Base-by-base conservation (phyloP, 371 early-diverging fungal genomes). In the Mucor piriformis region DNA sequence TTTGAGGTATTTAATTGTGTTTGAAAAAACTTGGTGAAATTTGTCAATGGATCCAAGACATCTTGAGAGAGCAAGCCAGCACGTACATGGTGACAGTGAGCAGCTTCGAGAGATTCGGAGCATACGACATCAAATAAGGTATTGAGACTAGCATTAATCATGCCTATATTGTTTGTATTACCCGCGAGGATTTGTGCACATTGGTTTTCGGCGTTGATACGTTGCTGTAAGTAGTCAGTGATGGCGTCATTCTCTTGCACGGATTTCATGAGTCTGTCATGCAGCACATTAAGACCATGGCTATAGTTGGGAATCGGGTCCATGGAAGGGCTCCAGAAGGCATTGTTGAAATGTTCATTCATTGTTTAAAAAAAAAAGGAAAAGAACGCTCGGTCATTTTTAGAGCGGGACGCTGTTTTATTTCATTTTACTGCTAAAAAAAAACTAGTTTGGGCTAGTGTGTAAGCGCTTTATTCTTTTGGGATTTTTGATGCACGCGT, bases 311-410 rank as follows among this genome's bases (percentile, higher is more conserved):
- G 59, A 20, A 59, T 35, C 0, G 37, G 25, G 1, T 57, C 57
- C 1, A 35, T 27, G 25, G 16, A 27, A 4, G 63, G 47, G n/a
- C 51, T 27, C 63, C 63, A 63, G 15, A 63, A 63, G 4, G 63
- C 35, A 21, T 37, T 15, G 2, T 29, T 34, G 8, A 57, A 63
- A 6, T 34, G 37, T n/a, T 55, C 55, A 13, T 27, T 46, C 35
- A 24, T 55, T 20, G 25, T 20, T 18, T 24, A 23, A 7, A 29
- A 37, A 11, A n/a, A 34, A 3, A 16, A 49, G 29, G 33, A 32
- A 42, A 34, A 42, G n/a, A 29, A 23, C 24, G 42, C n/a, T n/a
- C n/a, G n/a, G n/a, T n/a, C n/a, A n/a, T n/a, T n/a, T n/a, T n/a
- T n/a, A n/a, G n/a, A n/a, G n/a, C n/a, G n/a, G n/a, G n/a, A n/a